Conservation (phyloP, 129 eudicot species). For the Flaveria brownii region DNA sequence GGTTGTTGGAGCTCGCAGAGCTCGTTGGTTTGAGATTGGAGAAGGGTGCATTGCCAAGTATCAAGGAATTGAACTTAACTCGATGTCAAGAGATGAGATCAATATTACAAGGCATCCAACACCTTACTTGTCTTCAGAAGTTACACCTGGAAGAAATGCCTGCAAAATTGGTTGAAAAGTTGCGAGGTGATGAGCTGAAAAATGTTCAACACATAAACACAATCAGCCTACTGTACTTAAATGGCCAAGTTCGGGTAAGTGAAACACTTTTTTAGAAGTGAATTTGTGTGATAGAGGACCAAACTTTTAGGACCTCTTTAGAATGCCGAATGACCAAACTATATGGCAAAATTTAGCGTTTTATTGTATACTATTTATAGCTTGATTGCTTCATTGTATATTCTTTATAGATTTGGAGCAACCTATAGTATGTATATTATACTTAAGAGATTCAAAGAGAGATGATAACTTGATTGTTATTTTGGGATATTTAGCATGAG, state of each 20-base stretch:
- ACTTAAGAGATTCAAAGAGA: not conserved
- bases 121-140: slow-evolving; percentile 49
- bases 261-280: slow-evolving; percentile 37
- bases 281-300: slow-evolving; percentile 1
- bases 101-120: slow-evolving; percentile 49
- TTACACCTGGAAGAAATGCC: slow-evolving; percentile 58
- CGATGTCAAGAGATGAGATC: slow-evolving; percentile 45
- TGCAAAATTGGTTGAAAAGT: slow-evolving; percentile 34
- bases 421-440: not conserved
- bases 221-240: slow-evolving; percentile 36
- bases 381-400: not conserved
- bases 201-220: slow-evolving; percentile 41
- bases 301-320: slow-evolving; percentile 2
- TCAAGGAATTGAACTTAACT: slow-evolving; percentile 42
- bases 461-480: not conserved
- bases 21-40: slow-evolving; percentile 40
- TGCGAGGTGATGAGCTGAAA: slow-evolving; percentile 32
- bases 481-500: not conserved
- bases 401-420: not conserved
- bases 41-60: slow-evolving; percentile 45
- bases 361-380: not conserved
- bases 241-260: slow-evolving; percentile 26
- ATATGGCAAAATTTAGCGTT: not conserved
- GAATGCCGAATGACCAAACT: not conserved
- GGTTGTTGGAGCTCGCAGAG: slow-evolving; percentile 39